Base-by-base conservation (phyloP, 169 alveolate species). In the Eimeria tenella region DNA sequence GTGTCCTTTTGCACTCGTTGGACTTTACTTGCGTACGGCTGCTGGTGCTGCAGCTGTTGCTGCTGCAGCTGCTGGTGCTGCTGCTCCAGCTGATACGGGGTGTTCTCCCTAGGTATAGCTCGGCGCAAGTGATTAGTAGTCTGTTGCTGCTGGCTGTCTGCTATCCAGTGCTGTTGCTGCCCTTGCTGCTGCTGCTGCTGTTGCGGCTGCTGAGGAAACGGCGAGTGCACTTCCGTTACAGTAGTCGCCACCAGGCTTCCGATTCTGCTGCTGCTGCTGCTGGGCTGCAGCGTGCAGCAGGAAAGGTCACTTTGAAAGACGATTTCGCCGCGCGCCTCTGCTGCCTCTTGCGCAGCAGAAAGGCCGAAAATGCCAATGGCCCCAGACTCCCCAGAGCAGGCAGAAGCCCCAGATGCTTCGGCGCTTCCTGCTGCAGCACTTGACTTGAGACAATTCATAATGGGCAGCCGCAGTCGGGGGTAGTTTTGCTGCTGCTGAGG, bases 251-350 rank as follows among this genome's bases (percentile, higher is more conserved):
- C 23, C 23, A 79, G 88, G 88, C 88, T 79, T 79, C 88, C 88
- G 52, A 79, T 79, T 79, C 88, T 79, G 88, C 88, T 79, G 88
- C 70, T 79, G 88, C 71, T 79, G 77, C 90, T 83, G 62, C 90
- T 83, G 62, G 90, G 90, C 50, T 25, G 77, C 56, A 83, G 90
- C 4, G 75, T 83, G 77, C 90, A 58, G 90, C 73, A 83, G 49
- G 90, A 83, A 17, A 62, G 6, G 19, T 83, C 90, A 19, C 77
- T 83, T 8, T 58, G 90, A 60, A 25, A 65, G 17, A 52, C 88
- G 53, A 52, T 9, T 19, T 21, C 73, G 53, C 55, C 71, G 3
- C 3, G 53, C 19, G 23, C 73, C 55, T 56, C 88, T 7, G 73
- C 88, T 21, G 88, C 88, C 17, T 49, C 23, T 5, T 31, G 13